Base-by-base conservation (phyloP, 192 early-diverging fungal species). In the Coemansia sp. region DNA sequence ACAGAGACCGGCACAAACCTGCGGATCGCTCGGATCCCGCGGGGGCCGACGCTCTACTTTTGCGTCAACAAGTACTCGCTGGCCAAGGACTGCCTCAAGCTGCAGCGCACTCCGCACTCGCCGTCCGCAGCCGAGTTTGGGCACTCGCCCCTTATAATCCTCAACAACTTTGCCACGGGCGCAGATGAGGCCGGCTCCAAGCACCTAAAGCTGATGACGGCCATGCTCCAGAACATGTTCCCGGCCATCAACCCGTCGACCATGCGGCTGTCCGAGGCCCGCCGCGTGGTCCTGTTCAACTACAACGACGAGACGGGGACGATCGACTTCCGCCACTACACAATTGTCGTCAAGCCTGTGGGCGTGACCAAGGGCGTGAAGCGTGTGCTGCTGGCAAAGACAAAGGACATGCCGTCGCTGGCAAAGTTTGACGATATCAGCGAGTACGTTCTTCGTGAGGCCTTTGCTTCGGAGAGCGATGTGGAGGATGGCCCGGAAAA, bases 171-270 rank as follows among this genome's bases (percentile, higher is more conserved):
- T 60, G 62, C 51, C 0, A n/a, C n/a, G n/a, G n/a, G n/a, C n/a
- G n/a, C n/a, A n/a, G 60, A 45, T 34, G 62, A 56, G 18, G 49
- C 42, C 8, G 54, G 52, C 40, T 60, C 56, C 38, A 63, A 63
- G 40, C 52, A 76, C 49, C 78, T 94, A 52, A 90, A 94, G 69
- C 75, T 99, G 32, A 88, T 97, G 84, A 85, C 85, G 2, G 87
- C 90, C 9, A 85, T 94, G 81, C 85, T 99, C 49, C 96, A 97
- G 51, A 96, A 94, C 64, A 81, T 99, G 84, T 94, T 95, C 56
- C 94, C 96, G 1, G 69, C 96, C 1, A 96, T 99, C 52, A 90
- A 94, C 67, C 88, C 96, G 17, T 81, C 88, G 52, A 89, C 90
- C 79, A 94, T 99, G 90, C 85, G 85, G 73, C 65, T 96, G 27